A percentile compares a stretch with the other conserved stretches of the same genome.
These are phyloP conservation scores for Lecanoromycetidae sp. DNA, from an alignment of 2,329 filamentous ascomycete genomes.

Conservation along the genomic window DNA sequence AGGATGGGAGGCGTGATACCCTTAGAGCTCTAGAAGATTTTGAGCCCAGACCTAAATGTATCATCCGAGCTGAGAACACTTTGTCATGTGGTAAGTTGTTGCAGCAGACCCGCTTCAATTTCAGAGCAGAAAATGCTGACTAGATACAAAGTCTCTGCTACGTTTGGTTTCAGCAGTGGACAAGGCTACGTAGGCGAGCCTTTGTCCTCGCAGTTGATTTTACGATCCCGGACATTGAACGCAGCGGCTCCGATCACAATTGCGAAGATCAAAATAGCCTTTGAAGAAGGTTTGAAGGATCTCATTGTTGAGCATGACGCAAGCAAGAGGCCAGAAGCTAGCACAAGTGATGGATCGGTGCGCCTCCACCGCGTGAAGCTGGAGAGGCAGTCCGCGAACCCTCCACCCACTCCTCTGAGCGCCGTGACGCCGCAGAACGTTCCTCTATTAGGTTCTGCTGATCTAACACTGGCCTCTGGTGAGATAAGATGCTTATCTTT, in stretches of 20 bases:
- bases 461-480: conserved; percentile 55
- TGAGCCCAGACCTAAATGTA: conserved; percentile 32
- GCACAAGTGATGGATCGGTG: not conserved
- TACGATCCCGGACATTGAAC: conserved; percentile 38
- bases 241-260: conserved; percentile 36
- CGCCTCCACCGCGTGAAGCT: not conserved
- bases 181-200: conserved; percentile 50
- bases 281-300: conserved; percentile 38
- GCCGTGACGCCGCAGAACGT: conserved; percentile 14
- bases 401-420: not conserved
- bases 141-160: conserved; percentile 33
- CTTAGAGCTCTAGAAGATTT: conserved; percentile 34
- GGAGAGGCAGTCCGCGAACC: not conserved
- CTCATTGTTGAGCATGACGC: conserved; percentile 29
- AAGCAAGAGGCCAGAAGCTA: conserved; percentile 18
- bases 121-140: not conserved
- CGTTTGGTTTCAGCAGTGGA: conserved; percentile 41
- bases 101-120: not conserved
- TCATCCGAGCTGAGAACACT: conserved; percentile 36
- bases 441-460: conserved; percentile 37
- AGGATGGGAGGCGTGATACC: conserved; percentile 34
- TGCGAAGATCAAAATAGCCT: conserved; percentile 39
- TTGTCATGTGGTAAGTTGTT: conserved; percentile 29
- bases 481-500: conserved; percentile 61
- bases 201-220: conserved; percentile 42